Evolutionary conservation across 2,329 filamentous ascomycete genomes (phyloP), one percentile per base, ranked within the genome.

Genomic region (Teratosphaeria pseudoeucalypti): DNA sequence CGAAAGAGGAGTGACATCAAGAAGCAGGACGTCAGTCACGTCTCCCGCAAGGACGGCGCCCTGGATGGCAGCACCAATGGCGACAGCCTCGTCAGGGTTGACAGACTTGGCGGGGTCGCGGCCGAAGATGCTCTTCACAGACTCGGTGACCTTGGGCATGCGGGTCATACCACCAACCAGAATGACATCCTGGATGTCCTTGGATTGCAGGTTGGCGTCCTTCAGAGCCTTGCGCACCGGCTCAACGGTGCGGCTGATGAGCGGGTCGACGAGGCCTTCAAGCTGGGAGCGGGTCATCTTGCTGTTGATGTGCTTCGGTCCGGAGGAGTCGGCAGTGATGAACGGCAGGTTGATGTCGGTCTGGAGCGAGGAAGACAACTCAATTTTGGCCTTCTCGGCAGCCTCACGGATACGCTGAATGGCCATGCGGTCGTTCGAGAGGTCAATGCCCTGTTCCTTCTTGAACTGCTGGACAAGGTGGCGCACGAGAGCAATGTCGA

Each of bases 361-460:
- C 78, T 95, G 90, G 68, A 92, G 85, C 60, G 92, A 92, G 37
- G 92, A 96, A 12, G 92, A 97, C 68, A 97, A 82, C 81, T 96
- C 92, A 72, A 96, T 96, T 90, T 97, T 97, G 74, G 92, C 92
- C 86, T 96, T 96, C 85, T 97, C 92, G 68, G 92, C 91, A 68
- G 92, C 92, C 82, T 96, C 92, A 80, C 92, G 92, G 76, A 97
- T 96, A 85, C 92, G 88, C 85, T 96, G 92, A 74, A 97, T 95
- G 70, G 92, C 92, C 92, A 96, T 96, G 76, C 92, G 91, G 81
- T 97, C 92, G 73, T 79, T 80, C 61, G 90, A 89, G 68, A 97
- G 85, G 75, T 97, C 92, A 66, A 96, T 88, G 65, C 89, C 87
- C 65, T 90, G 90, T 68, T 95, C 90, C 79, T 90, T 92, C 89